Base-by-base conservation (phyloP, 2,329 filamentous ascomycete species). In the Alternaria longipes region DNA sequence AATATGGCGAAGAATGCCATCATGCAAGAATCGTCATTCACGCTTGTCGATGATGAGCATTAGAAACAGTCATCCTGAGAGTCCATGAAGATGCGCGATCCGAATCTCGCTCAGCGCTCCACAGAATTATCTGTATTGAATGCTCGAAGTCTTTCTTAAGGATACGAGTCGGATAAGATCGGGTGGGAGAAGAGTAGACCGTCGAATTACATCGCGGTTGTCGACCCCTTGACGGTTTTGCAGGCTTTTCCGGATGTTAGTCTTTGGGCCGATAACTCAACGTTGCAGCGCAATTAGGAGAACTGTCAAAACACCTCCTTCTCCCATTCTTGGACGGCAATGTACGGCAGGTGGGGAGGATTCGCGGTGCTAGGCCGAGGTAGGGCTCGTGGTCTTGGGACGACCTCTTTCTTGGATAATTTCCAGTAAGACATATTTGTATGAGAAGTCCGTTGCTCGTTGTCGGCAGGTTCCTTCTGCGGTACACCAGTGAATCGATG, bases 191-290 rank as follows among this genome's bases (percentile, higher is more conserved):
- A 7, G 24, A 26, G 0, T 26, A 26, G 24, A 26, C 24, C 0
- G 24, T 26, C 24, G 24, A 26, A 26, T 26, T 8, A 26, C 24
- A 26, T 26, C 24, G 0, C 24, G 6, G 6, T 1, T 26, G 24
- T 26, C 24, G 24, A 26, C 22, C 22, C 0, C 22, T 22, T 22
- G 4, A 22, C 22, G 0, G 22, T 22, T 7, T 24, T 2, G 24
- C 24, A 2, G 24, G 24, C 24, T 26, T 26, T 1, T 26, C 0
- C 24, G 24, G 24, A 26, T 26, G 24, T 40, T 40, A n/a, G 38
- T 9, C 0, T 40, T 1, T 8, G 4, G 8, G 3, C 8, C 18
- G 0, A 40, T 11, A n/a, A n/a, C 2, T 0, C 5, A n/a, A 4
- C 38, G 38, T 8, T 20, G 38, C 38, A 40, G n/a, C 5, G n/a